Evolutionary conservation across 495 filamentous ascomycete species (phyloP).

Genomic region (Trichoderma gamsii): DNA sequence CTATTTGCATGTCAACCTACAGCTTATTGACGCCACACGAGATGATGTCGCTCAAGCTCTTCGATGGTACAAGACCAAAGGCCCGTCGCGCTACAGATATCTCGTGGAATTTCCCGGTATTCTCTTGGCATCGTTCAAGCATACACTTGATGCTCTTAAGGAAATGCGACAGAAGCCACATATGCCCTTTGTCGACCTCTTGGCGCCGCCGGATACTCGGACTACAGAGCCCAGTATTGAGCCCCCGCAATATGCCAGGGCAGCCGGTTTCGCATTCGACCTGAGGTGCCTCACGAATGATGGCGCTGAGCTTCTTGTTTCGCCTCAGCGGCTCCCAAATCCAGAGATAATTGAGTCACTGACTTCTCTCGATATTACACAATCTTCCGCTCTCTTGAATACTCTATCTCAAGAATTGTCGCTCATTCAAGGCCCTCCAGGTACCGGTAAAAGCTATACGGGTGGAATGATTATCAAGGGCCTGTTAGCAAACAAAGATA

Average conservation of each 20-base stretch:
- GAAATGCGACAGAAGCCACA: constrained; percentile 42
- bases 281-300: constrained; percentile 43
- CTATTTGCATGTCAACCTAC: constrained; percentile 24
- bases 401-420: constrained; percentile 51
- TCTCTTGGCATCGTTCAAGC: constrained; percentile 59
- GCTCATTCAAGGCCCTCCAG: constrained; percentile 75
- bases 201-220: constrained; percentile 38
- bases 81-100: not conserved
- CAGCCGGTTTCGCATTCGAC: constrained; percentile 47
- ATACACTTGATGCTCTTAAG: constrained; percentile 60
- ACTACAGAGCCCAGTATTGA: constrained; percentile 19
- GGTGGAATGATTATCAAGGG: constrained; percentile 54
- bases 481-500: constrained; percentile 51
- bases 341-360: constrained; percentile 32
- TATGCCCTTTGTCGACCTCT: constrained; percentile 55
- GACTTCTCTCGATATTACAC: constrained; percentile 52
- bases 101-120: constrained; percentile 64
- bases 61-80: not conserved
- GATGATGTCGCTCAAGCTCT: not conserved
- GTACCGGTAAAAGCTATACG: constrained; percentile 68
- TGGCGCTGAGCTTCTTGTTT: constrained; percentile 27
- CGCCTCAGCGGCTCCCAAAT: constrained; percentile 36
- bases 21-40: constrained; percentile 33
- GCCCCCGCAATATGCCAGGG: constrained; percentile 49
- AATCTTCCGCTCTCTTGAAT: constrained; percentile 51